Evolutionary conservation across 2,329 filamentous ascomycete genomes (phyloP), one percentile per base, ranked within the genome.

Genomic region (Pseudodiploospora longispora): DNA sequence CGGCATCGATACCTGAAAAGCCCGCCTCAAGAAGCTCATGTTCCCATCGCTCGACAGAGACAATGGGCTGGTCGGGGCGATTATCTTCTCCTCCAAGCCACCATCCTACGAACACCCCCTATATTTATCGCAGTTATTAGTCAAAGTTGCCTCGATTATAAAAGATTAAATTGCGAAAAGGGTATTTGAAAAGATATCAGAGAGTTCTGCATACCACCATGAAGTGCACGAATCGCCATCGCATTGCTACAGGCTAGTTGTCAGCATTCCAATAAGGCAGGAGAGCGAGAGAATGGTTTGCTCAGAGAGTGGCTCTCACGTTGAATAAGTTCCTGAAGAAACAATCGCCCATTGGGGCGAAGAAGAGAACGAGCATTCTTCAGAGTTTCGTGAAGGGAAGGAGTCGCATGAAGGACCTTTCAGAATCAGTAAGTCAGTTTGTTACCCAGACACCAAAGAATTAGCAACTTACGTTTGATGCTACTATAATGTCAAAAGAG

Each of bases 31-130:
- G 45, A 2, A 65, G 48, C 12, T 61, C 56, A 1, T 27, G 6
- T 3, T 57, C 46, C 63, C 62, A 66, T 6, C 50, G 29, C 1
- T 52, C 40, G 0, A 48, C 30, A 0, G 47, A 30, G 10, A 63
- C 42, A 19, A 56, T 59, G 1, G 63, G 63, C 37, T 58, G 53
- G 1, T 54, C 46, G 0, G 42, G 5, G 4, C 62, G 55, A 4
- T 47, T 50, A 12, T 65, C 59, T 1, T 52, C 50, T 3, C 41
- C 48, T 4, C 64, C 62, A 6, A 59, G 48, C 66, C 66, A 69
- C 65, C 66, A 69, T 2, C 56, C 56, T 0, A 56, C 48, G 10
- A 62, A 48, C 0, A 52, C 43, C 1, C 63, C 61, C 12, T 60
- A 52, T 30, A 62, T 53, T 43, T 52, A 19, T 19, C 19, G 19